Conservation (phyloP, 331 rosid genomes). For the Erythrophleum ivorense region DNA sequence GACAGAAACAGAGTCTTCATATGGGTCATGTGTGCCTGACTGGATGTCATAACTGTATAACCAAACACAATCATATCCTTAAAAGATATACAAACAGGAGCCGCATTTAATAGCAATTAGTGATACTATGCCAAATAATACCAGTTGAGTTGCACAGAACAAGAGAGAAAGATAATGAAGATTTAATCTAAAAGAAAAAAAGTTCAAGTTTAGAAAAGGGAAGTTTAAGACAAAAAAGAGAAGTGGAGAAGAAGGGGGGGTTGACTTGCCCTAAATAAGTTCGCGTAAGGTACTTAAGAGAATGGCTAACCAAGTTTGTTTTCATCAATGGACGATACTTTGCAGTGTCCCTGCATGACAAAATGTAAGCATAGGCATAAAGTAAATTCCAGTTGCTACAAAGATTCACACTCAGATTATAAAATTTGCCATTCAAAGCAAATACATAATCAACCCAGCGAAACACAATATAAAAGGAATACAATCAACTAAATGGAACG, state of each 20-base stretch:
- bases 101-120: conserved; percentile 6
- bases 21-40: conserved; percentile 67
- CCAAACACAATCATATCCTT: conserved; percentile 35
- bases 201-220: conserved; percentile 3
- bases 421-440: neutral
- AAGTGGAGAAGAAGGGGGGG: conserved; percentile 17
- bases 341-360: conserved; percentile 80
- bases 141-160: conserved; percentile 12
- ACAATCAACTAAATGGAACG: conserved; percentile 24
- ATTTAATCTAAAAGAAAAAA: neutral
- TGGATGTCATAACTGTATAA: conserved; percentile 79
- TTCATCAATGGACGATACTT: conserved; percentile 77
- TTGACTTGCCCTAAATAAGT: conserved; percentile 83
- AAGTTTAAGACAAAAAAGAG: neutral
- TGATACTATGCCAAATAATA: neutral
- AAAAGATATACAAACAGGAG: conserved; percentile 6
- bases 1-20: conserved; percentile 70
- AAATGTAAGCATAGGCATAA: conserved; percentile 31
- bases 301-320: conserved; percentile 80
- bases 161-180: neutral
- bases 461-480: conserved; percentile 19
- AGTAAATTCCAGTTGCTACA: neutral
- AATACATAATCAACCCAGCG: conserved; percentile 15
- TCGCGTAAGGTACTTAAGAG: conserved; percentile 82
- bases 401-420: conserved; percentile 5